Base-by-base conservation (phyloP, 2,329 filamentous ascomycete species). In the Verticillium albo-atrum region DNA sequence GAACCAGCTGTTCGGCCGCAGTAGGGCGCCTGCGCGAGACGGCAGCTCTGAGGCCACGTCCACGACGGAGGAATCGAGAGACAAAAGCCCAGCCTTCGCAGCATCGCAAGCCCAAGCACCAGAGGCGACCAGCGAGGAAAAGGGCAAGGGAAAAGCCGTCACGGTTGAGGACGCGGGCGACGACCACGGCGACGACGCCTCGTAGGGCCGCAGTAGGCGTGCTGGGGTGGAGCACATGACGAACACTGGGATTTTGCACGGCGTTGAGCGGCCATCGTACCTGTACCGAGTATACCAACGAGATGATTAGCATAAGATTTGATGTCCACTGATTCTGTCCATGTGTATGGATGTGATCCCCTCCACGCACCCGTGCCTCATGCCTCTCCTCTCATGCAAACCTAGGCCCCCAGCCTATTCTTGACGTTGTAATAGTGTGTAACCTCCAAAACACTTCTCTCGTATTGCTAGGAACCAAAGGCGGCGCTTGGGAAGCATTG, bases 131-230 rank as follows among this genome's bases (percentile, higher is more conserved):
- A 50, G 50, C 20, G 57, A 56, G 15, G 63, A 62, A 6, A 80
- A 80, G 64, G 75, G 75, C 7, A 82, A 79, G 64, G 77, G 70
- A 1, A 79, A 69, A 60, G 77, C 76, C 4, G 79, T 72, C 12
- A 80, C 79, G 4, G 73, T 83, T 6, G 78, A 81, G 63, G 79
- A 82, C 58, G 74, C 68, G 10, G 67, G 66, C 2, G 76, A 78
- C 57, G 74, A 77, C 28, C 69, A 70, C 2, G 73, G 73, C 27
- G 57, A 58, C 25, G 61, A 56, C 60, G 61, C 62, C 60, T 30
- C 28, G 55, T 55, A 26, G 42, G 55, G n/a, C n/a, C n/a, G n/a
- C n/a, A n/a, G n/a, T n/a, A n/a, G 10, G 35, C 35, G 35, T 50
- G 42, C n/a, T n/a, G n/a, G n/a, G 42, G 30, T 14, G 4, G 20